phyloP scores from a whole-genome alignment of 179 eudicot genomes.

The Sideroxylon spinosum region DNA sequence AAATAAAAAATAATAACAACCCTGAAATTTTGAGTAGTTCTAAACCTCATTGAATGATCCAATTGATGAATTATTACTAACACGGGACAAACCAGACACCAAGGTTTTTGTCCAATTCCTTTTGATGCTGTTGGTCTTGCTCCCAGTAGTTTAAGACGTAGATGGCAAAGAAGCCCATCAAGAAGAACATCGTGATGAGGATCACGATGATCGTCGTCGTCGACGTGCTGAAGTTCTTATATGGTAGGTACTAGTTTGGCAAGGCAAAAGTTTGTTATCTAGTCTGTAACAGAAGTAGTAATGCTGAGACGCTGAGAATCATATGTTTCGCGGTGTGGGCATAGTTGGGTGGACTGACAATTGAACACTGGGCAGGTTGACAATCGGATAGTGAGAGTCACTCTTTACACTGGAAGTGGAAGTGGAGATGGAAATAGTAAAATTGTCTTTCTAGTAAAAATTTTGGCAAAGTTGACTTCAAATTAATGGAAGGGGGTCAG shows the following conservation, averaged over 20 bases:
- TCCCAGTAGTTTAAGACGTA: not conserved
- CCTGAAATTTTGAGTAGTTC: too few species aligned
- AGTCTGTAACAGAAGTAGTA: slow-evolving; percentile 17
- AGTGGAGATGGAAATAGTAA: too few species aligned
- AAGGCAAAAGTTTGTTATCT: slow-evolving; percentile 15
- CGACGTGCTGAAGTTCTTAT: slow-evolving; percentile 40
- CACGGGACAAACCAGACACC: not conserved
- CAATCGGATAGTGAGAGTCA: not conserved
- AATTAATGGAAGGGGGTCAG: too few species aligned
- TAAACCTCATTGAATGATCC: slow-evolving; percentile 20
- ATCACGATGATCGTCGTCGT: slow-evolving; percentile 44
- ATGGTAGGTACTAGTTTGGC: not conserved
- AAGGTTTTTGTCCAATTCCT: slow-evolving; percentile 1
- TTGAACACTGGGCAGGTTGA: not conserved
- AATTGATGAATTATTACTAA: not conserved
- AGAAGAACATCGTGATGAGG: slow-evolving; percentile 53
- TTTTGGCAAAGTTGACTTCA: too few species aligned
- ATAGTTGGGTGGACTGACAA: not conserved
- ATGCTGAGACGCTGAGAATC: not conserved
- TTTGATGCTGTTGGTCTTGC: not conserved
- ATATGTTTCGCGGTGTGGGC: not conserved
- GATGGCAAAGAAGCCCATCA: slow-evolving; percentile 43
- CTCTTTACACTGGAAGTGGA: too few species aligned
- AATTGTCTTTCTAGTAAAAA: too few species aligned
- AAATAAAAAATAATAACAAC: not conserved